These are phyloP conservation scores for Zoysia japonica DNA, from an alignment of 176 grass and related monocot genomes.

Conservation along the genomic window DNA sequence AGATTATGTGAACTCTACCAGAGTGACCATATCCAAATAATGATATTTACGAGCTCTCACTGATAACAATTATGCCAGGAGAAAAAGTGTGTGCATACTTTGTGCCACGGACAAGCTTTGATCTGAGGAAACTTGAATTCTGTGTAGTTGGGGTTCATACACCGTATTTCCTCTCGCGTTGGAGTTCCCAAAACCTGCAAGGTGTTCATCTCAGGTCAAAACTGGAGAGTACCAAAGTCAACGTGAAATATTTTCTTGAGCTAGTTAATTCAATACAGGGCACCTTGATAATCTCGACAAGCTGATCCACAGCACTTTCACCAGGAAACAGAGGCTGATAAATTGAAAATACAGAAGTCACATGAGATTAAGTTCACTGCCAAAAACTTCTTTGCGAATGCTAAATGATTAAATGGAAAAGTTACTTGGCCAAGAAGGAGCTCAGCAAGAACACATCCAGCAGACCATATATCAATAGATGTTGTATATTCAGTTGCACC, in stretches of 20 bases:
- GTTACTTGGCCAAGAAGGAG: conserved; percentile 77
- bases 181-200: conserved; percentile 64
- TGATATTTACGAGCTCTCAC: background rate
- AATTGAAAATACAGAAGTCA: conserved; percentile 14
- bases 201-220: conserved; percentile 2
- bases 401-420: background rate
- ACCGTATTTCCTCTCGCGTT: conserved; percentile 61
- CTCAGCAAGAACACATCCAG: conserved; percentile 88
- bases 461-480: conserved; percentile 94
- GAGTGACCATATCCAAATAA: background rate
- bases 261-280: background rate
- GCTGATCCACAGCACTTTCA: conserved; percentile 69
- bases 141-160: conserved; percentile 67
- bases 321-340: conserved; percentile 63
- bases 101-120: conserved; percentile 66
- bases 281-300: conserved; percentile 76
- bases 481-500: conserved; percentile 88
- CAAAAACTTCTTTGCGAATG: background rate
- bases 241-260: background rate
- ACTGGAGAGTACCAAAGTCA: background rate
- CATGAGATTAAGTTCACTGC: conserved; percentile 6
- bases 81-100: conserved; percentile 28
- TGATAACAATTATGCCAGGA: background rate
- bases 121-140: conserved; percentile 68
- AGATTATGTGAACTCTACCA: background rate